phyloP scores from a whole-genome alignment of 2,329 filamentous ascomycete species.

The Paecilomyces sp. region DNA sequence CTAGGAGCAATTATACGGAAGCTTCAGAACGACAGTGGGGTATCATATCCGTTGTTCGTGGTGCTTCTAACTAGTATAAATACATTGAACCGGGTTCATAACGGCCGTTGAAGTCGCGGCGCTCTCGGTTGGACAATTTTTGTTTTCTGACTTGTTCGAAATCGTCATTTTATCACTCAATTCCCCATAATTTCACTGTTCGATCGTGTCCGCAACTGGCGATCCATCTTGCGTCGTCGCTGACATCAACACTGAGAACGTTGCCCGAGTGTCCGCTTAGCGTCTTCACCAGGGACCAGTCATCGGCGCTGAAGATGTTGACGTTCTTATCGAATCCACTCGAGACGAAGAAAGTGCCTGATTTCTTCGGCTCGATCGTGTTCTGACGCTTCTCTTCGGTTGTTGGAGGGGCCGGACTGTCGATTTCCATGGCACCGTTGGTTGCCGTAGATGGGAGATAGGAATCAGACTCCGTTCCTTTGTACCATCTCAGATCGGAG shows the following conservation, averaged over 20 bases:
- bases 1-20: too few relatives aligned
- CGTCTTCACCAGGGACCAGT: constrained; percentile 85
- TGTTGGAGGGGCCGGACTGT: constrained; percentile 12
- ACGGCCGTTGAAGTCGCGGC: neutral
- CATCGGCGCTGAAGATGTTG: constrained; percentile 92
- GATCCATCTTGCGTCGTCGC: constrained; percentile 81
- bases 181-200: constrained; percentile 92
- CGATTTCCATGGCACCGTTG: constrained; percentile 48
- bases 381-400: constrained; percentile 10
- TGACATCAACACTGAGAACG: constrained; percentile 85
- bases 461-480: constrained; percentile 68
- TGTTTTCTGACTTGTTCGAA: neutral
- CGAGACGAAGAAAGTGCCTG: constrained; percentile 84
- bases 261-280: constrained; percentile 87
- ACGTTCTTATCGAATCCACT: constrained; percentile 91
- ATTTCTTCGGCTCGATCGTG: constrained; percentile 63
- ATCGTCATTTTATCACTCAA: constrained; percentile 57
- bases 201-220: constrained; percentile 90
- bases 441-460: constrained; percentile 55
- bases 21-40: neutral
- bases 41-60: neutral
- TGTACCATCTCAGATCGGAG: constrained; percentile 89
- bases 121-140: neutral
- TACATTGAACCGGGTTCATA: neutral
- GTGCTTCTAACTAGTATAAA: neutral